These are phyloP conservation scores for Leccinum broughii DNA, from an alignment of 768 basidiomycete genomes.

Conservation along the genomic window DNA sequence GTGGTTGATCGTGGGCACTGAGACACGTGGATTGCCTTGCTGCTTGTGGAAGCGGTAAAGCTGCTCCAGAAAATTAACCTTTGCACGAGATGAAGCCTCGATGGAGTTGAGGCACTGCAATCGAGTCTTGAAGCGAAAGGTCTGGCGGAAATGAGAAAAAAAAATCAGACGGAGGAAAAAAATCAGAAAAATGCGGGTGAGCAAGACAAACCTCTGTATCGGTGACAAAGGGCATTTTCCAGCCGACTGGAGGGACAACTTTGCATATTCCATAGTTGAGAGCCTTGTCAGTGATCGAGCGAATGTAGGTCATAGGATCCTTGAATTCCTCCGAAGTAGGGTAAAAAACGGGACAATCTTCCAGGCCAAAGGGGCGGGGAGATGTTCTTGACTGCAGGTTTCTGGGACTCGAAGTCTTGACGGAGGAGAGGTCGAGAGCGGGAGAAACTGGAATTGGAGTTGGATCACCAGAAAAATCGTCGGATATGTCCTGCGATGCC, in stretches of 20 bases:
- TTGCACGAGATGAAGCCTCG: constrained; percentile 95
- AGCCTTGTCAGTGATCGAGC: constrained; percentile 70
- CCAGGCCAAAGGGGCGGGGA: constrained; percentile 79
- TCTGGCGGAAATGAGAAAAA: constrained; percentile 39
- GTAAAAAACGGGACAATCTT: constrained; percentile 87
- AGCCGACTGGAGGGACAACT: constrained; percentile 87
- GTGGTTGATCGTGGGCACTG: constrained; percentile 93
- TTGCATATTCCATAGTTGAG: constrained; percentile 90
- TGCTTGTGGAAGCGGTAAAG: constrained; percentile 96
- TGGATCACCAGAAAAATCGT: constrained; percentile 49
- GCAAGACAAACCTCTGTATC: constrained; percentile 78
- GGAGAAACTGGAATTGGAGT: constrained; percentile 64
- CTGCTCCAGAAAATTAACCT: constrained; percentile 96
- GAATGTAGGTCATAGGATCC: constrained; percentile 93
- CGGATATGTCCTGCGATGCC: constrained; percentile 39
- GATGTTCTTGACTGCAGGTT: constrained; percentile 38
- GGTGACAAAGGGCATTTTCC: constrained; percentile 96
- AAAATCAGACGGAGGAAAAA: constrained; percentile 20
- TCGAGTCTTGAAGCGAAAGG: constrained; percentile 94
- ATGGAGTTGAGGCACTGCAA: constrained; percentile 94
- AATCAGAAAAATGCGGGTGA: constrained; percentile 27
- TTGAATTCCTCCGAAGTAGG: constrained; percentile 90
- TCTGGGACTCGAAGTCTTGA: constrained; percentile 65
- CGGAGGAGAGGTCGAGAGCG: constrained; percentile 63
- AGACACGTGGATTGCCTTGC: constrained; percentile 86